These are phyloP conservation scores for Arachis monticola DNA, from an alignment of 331 rosid genomes.

Conservation along the genomic window DNA sequence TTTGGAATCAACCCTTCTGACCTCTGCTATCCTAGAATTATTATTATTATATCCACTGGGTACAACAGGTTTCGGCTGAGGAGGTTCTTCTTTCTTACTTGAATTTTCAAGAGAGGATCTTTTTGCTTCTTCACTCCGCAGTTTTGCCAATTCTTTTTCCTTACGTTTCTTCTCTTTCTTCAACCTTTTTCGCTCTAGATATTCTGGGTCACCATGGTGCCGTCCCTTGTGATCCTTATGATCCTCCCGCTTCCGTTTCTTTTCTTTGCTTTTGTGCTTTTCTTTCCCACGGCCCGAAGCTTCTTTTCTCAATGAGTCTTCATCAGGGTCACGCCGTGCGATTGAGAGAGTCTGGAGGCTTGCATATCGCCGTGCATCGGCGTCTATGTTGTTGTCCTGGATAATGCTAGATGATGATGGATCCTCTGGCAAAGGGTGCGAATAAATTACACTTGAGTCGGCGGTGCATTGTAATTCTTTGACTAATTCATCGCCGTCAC, in stretches of 20 bases:
- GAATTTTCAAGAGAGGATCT: constrained; percentile 45
- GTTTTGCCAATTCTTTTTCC: constrained; percentile 81
- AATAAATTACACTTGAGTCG: constrained; percentile 76
- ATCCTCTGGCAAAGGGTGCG: constrained; percentile 59
- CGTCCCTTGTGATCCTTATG: constrained; percentile 46
- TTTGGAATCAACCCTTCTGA: constrained; percentile 46
- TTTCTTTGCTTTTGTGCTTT: constrained; percentile 72
- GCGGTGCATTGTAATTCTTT: constrained; percentile 97
- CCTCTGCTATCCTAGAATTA: constrained; percentile 44
- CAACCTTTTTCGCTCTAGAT: constrained; percentile 75
- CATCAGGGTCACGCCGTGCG: constrained; percentile 51
- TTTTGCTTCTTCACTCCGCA: constrained; percentile 49
- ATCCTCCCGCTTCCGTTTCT: constrained; percentile 72
- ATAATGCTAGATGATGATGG: constrained; percentile 79
- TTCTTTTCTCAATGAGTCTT: constrained; percentile 51
- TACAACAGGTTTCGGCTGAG: constrained; percentile 57
- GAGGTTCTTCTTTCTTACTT: constrained; percentile 57
- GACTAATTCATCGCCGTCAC: constrained; percentile 72
- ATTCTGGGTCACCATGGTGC: constrained; percentile 67
- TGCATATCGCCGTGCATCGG: constrained; percentile 74
- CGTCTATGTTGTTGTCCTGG: constrained; percentile 75
- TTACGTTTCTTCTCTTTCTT: constrained; percentile 83
- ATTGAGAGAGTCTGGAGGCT: constrained; percentile 86
- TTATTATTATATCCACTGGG: constrained; percentile 40
- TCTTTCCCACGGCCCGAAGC: constrained; percentile 58